Percentiles rank a stretch among this genome's conserved stretches.
phyloP scores from a whole-genome alignment of 768 basidiomycete species.

The Pisolithus marmoratus region DNA sequence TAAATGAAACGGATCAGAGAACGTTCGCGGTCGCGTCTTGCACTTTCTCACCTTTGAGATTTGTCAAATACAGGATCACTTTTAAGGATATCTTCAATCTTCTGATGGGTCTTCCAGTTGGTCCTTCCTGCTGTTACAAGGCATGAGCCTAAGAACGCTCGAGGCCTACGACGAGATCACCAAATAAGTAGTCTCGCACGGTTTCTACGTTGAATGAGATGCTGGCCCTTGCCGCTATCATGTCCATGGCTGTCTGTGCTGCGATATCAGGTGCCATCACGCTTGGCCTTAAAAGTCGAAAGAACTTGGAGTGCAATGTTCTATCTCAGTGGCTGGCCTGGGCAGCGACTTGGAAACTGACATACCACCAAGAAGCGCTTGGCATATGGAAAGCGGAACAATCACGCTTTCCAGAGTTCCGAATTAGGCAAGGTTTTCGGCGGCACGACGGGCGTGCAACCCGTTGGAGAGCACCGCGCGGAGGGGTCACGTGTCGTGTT shows the following conservation, averaged over 20 bases:
- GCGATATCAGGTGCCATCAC: constrained; percentile 26
- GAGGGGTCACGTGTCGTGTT: constrained; percentile 19
- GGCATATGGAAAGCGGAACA: too few species aligned
- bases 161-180: constrained; percentile 34
- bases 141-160: neutral
- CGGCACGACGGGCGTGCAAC: too few species aligned
- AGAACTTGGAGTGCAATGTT: too few species aligned
- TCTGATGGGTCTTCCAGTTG: constrained; percentile 45
- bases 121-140: constrained; percentile 38
- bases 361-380: too few species aligned
- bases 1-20: neutral
- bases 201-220: constrained; percentile 38
- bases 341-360: too few species aligned
- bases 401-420: too few species aligned
- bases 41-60: constrained; percentile 38
- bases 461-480: too few species aligned
- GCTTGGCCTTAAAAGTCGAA: too few species aligned
- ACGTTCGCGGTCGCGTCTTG: neutral
- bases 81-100: constrained; percentile 41
- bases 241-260: constrained; percentile 46
- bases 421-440: too few species aligned
- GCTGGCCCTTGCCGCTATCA: constrained; percentile 42
- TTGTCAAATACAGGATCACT: constrained; percentile 59
- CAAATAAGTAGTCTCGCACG: constrained; percentile 47
- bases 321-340: too few species aligned